These are phyloP conservation scores for Pisolithus sp. DNA, from an alignment of 768 basidiomycete species.

Conservation along the genomic window DNA sequence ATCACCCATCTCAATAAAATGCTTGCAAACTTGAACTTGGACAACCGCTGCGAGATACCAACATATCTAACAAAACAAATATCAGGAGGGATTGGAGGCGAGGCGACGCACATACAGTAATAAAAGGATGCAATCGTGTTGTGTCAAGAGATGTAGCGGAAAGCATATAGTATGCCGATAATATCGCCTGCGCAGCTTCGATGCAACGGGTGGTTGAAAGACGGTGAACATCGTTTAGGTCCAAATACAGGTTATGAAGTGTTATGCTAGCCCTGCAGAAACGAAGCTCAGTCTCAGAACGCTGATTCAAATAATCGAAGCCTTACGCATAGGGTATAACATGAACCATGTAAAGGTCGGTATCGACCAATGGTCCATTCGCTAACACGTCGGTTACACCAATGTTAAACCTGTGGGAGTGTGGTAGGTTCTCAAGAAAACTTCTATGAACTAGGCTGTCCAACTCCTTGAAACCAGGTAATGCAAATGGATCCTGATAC, in stretches of 20 bases:
- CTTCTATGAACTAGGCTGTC: slow-evolving; percentile 61
- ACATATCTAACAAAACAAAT: slow-evolving; percentile 52
- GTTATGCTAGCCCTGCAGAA: slow-evolving; percentile 72
- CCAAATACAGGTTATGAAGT: slow-evolving; percentile 77
- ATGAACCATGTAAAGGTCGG: slow-evolving; percentile 83
- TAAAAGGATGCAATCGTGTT: slow-evolving; percentile 74
- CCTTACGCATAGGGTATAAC: slow-evolving; percentile 81
- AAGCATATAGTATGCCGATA: slow-evolving; percentile 68
- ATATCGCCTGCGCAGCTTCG: slow-evolving; percentile 66
- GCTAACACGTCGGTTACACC: slow-evolving; percentile 57
- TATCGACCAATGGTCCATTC: slow-evolving; percentile 56
- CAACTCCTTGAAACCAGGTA: slow-evolving; percentile 62
- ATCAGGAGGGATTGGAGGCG: slow-evolving; percentile 3
- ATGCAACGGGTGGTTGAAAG: slow-evolving; percentile 67
- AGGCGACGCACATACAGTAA: slow-evolving; percentile 47
- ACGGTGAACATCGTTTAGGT: slow-evolving; percentile 61
- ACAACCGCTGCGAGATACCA: slow-evolving; percentile 90
- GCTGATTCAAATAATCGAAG: slow-evolving; percentile 3
- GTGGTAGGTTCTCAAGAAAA: slow-evolving; percentile 68
- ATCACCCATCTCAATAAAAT: slow-evolving; percentile 79
- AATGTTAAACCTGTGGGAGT: slow-evolving; percentile 54
- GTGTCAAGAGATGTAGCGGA: slow-evolving; percentile 81
- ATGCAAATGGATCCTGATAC: slow-evolving; percentile 63
- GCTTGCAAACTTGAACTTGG: slow-evolving; percentile 80
- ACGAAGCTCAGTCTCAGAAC: slow-evolving; percentile 8